phyloP scores from a whole-genome alignment of 2,329 filamentous ascomycete species.

The Ceratocystis lukuohia region DNA sequence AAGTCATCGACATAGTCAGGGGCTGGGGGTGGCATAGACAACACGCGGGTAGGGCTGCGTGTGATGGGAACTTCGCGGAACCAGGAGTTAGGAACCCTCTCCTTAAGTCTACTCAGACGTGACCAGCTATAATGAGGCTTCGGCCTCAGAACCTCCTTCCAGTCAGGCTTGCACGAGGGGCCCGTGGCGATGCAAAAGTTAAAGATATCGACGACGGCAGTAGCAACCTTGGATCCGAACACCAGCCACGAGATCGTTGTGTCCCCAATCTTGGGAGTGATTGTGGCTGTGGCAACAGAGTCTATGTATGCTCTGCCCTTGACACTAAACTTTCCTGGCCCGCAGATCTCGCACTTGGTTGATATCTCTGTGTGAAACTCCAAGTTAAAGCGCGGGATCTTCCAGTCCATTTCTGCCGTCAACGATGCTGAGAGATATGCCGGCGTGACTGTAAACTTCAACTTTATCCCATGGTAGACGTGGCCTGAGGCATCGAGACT shows the following conservation, averaged over 20 bases:
- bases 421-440: not conserved
- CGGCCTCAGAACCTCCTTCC: not conserved
- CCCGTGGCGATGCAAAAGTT: slow-evolving; percentile 10
- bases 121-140: not conserved
- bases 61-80: not conserved
- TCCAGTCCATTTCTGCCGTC: slow-evolving; percentile 2
- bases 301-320: not conserved
- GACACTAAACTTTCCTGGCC: slow-evolving; percentile 2
- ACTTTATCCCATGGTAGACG: slow-evolving; percentile 1
- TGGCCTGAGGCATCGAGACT: slow-evolving; percentile 7
- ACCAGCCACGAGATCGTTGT: not conserved
- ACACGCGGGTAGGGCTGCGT: not conserved
- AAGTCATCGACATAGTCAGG: slow-evolving; percentile 10
- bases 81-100: slow-evolving; percentile 6
- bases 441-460: not conserved
- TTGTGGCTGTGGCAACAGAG: not conserved
- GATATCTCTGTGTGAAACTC: not conserved
- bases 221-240: not conserved
- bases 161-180: slow-evolving; percentile 5
- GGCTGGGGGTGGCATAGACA: not conserved
- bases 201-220: not conserved
- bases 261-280: slow-evolving; percentile 1
- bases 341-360: slow-evolving; percentile 5
- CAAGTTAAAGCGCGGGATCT: slow-evolving; percentile 8
- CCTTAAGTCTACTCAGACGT: not conserved